phyloP scores from a whole-genome alignment of 176 grass and related monocot species.

The Neostapfia colusana region DNA sequence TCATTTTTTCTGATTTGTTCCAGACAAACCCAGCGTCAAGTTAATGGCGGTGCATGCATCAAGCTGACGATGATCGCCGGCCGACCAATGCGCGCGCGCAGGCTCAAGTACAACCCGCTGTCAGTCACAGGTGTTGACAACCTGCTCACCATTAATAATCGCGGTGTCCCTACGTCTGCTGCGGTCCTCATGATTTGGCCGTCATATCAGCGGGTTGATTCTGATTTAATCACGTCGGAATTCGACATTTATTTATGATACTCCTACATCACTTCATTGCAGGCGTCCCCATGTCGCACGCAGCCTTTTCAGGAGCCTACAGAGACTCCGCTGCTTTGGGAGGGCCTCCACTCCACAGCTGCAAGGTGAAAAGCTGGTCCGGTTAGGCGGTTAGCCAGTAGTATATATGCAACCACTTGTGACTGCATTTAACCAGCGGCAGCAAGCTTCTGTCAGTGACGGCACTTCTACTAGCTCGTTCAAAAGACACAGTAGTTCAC shows the following conservation, averaged over 20 bases:
- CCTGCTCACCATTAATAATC: not conserved
- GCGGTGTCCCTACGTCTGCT: not conserved
- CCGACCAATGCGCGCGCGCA: not conserved
- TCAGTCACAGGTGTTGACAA: not conserved
- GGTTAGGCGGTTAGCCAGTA: not conserved
- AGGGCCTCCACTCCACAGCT: too few relatives aligned
- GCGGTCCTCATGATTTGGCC: not conserved
- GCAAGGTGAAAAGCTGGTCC: not conserved
- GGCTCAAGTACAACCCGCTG: constrained; percentile 17
- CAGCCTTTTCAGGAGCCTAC: not conserved
- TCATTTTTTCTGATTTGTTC: not conserved
- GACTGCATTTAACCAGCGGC: not conserved
- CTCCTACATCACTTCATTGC: not conserved
- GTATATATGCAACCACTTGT: not conserved
- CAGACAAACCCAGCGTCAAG: not conserved
- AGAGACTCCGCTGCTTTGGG: not conserved
- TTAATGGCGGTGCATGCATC: not conserved
- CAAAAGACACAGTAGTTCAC: too few relatives aligned
- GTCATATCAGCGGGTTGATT: not conserved
- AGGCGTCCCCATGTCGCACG: constrained; percentile 7
- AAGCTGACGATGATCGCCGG: not conserved
- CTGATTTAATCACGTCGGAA: not conserved
- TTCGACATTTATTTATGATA: not conserved
- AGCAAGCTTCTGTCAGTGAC: too few relatives aligned
- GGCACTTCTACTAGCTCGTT: too few relatives aligned